Evolutionary conservation across 73 alveolate genomes (phyloP), one percentile per base, ranked within the genome.

Genomic region (Urostyla sp.): DNA sequence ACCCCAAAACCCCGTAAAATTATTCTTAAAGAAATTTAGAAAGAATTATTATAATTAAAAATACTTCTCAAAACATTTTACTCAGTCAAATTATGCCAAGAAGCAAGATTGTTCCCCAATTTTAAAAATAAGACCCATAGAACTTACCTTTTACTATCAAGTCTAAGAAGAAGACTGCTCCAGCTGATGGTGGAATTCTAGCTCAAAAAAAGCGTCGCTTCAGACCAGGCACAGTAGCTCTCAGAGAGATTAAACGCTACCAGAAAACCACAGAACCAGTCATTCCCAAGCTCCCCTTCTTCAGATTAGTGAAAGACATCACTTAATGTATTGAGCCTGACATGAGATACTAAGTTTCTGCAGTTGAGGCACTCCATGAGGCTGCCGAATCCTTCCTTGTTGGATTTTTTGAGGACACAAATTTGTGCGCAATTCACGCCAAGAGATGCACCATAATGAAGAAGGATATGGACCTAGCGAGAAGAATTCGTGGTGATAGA

Each of bases 401-500:
- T n/a, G 89, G 93, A 1, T 20, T 86, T 6, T 87, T 80, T 69
- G 94, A 87, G 82, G 94, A 87, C 57, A 56, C 88, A 24, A 48
- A 80, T 56, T 77, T 80, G 38, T 87, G 94, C 67, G 88, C 94
- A 23, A 60, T 80, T 61, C 94, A 87, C 56, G 94, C 94, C 16
- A 87, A 69, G 66, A 87, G 94, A 66, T 87, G 66, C 21, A 87
- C 94, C 15, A 48, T 87, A 31, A 78, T 80, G 88, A 76, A 72
- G 24, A 87, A 80, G 36, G 94, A 87, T 77, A 80, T 87, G 76
- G 79, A 80, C 45, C 75, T 87, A 18, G 94, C 94, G 31, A 76
- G 85, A 46, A 79, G 94, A 45, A 67, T 87, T 23, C 37, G 93
- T 32, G 93, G 93, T 28, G 92, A 83, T 57, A 94, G 96, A 83